Base-by-base conservation (phyloP, 208 protist species). In the Acanthamoeba sp. region DNA sequence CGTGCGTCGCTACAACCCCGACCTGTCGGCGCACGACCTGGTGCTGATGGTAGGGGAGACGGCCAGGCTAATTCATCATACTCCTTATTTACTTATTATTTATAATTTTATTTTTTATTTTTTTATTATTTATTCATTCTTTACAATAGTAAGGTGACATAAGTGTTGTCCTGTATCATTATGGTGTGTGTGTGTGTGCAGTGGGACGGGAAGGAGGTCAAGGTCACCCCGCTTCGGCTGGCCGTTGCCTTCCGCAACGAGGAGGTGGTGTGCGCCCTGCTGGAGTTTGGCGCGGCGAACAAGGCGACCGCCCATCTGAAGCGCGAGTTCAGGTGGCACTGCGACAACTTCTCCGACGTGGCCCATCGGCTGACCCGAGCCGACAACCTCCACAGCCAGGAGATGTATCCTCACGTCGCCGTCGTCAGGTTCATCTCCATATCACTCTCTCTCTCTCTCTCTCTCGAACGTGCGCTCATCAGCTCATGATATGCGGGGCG, bases 341-440 rank as follows among this genome's bases (percentile, higher is more conserved):
- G 38, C 24, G 40, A 82, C 7, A 24, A 85, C 45, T 85, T 59
- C 42, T 59, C 6, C 76, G 7, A n/a, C n/a, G 22, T 18, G 40
- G 42, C 76, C 42, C 38, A 59, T 20, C 27, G 18, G 27, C 76
- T 59, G 76, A 85, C 76, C 1, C 36, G 20, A 9, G 76, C 76
- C 45, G 76, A 85, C 45, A 85, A 85, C 45, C 42, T 40, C 0
- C 20, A 57, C 20, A 34, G n/a, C n/a, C 76, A 85, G 10, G 76
- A 85, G 45, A 50, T 50, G 42, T 50, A 45, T 32, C 76, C 76
- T 27, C 45, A 85, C n/a, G 76, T 85, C 4, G 76, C 76, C 12
- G 76, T 85, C 42, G 29, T 85, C 22, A 14, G 76, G 76, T 85
- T 36, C 27, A n/a, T n/a, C 2, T 27, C 2, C 12, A 12, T 6